Evolutionary conservation across 352 stramenopile species (phyloP), one percentile per base, ranked within the genome.

Genomic region (Phytopythium mirpurense): DNA sequence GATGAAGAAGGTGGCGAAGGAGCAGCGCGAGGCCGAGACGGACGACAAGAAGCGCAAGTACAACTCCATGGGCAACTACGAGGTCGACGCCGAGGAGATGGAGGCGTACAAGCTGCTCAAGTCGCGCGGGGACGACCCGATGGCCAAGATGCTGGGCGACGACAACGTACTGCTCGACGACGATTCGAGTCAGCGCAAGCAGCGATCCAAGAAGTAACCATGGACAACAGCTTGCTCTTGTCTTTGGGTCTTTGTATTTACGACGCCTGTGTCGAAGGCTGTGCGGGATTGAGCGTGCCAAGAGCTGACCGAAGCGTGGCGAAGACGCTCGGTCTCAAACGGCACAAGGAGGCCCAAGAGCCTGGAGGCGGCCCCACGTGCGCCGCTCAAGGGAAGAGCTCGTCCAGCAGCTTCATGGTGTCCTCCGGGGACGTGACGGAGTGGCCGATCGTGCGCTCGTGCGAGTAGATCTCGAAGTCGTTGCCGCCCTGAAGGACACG

Each of bases 391-490:
- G 94, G 90, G 72, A 99, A 99, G 54, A 99, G 82, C 73, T 98
- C 86, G 54, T 96, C 95, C 62, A 98, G 97, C 69, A 98, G 85
- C 59, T 92, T 73, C 63, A 98, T 92, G 10, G 97, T 99, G 83
- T 99, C 96, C 54, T 98, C 93, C 4, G 91, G 95, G 50, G 77
- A 96, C 48, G 83, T 98, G 34, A 99, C 96, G 31, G 95, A 92
- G 72, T 99, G 97, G 21, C 97, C 97, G 68, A 98, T 98, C 21
- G 94, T 98, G 58, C 95, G 84, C 49, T 98, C 87, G 60, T 96
- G 86, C 54, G 74, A 85, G 81, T 97, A 99, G 72, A 99, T 99
- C 72, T 99, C 97, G 74, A 96, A 98, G 78, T 99, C 97, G 70
- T 99, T 99, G 53, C 97, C 97, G 50, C 97, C 97, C 73, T 87